Conservation (phyloP, 225 moss, liverwort and hornwort species). For the Sphagnum contortum region DNA sequence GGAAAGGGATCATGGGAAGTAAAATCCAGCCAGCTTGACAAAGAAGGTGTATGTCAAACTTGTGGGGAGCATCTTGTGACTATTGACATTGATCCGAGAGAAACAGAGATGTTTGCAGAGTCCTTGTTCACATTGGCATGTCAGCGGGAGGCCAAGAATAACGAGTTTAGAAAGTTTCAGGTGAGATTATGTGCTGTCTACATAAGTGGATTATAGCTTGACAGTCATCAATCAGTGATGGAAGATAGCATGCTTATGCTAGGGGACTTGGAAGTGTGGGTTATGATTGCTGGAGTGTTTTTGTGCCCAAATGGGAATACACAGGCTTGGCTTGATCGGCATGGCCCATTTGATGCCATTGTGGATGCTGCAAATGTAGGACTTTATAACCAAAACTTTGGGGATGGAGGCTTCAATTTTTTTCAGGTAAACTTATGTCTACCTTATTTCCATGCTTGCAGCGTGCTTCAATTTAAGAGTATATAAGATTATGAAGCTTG, state of each 20-base stretch:
- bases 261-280: too few species aligned
- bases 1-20: slow-evolving; percentile 76
- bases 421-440: slow-evolving; percentile 38
- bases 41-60: slow-evolving; percentile 50
- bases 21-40: slow-evolving; percentile 52
- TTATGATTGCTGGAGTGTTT: too few species aligned
- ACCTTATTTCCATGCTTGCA: too few species aligned
- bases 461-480: too few species aligned
- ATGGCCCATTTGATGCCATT: slow-evolving; percentile 85
- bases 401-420: slow-evolving; percentile 87
- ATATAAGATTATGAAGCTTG: too few species aligned
- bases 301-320: not conserved
- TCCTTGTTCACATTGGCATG: slow-evolving; percentile 74
- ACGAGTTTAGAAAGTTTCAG: slow-evolving; percentile 87
- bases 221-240: too few species aligned
- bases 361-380: slow-evolving; percentile 94
- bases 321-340: slow-evolving; percentile 79
- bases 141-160: slow-evolving; percentile 62
- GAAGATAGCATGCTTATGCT: too few species aligned
- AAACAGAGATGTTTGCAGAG: slow-evolving; percentile 74
- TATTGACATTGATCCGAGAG: slow-evolving; percentile 79
- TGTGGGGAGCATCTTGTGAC: slow-evolving; percentile 82
- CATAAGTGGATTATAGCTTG: too few species aligned
- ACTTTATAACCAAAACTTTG: slow-evolving; percentile 84
- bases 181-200: slow-evolving; percentile 16